phyloP scores from a whole-genome alignment of 75 land plant species.

The Selaginella tamariscina region DNA sequence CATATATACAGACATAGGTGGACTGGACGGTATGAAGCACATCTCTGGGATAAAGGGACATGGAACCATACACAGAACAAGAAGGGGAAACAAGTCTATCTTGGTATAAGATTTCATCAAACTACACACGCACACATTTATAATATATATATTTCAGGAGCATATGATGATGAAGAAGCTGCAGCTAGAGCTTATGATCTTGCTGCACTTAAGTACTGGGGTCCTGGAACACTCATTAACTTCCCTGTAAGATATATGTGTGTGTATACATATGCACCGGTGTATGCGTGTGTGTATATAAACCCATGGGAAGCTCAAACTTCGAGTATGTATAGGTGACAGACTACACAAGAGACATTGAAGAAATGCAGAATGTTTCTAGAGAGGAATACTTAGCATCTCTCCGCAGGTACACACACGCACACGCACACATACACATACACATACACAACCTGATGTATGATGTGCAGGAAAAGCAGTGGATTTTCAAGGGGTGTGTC shows the following conservation, averaged over 20 bases:
- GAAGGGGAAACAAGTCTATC: conserved; percentile 84
- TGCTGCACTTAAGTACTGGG: conserved; percentile 96
- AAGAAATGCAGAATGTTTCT: conserved; percentile 90
- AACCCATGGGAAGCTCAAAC: not conserved
- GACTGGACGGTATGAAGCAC: conserved; percentile 98
- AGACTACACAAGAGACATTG: conserved; percentile 86
- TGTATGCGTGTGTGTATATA: not conserved
- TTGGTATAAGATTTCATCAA: not conserved
- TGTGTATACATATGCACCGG: not conserved
- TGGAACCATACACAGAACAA: conserved; percentile 98
- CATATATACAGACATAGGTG: conserved; percentile 72
- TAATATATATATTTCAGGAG: conserved; percentile 48
- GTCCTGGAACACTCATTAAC: conserved; percentile 89
- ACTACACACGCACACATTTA: not conserved
- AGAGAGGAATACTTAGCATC: conserved; percentile 93
- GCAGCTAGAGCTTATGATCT: conserved; percentile 98
- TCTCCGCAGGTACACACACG: conserved; percentile 64
- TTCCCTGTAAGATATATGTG: conserved; percentile 62
- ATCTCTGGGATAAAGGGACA: conserved; percentile 95
- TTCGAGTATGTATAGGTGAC: conserved; percentile 37
- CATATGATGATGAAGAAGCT: conserved; percentile 99
- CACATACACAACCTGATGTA: too few species aligned
- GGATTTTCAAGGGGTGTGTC: conserved; percentile 74
- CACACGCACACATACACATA: too few species aligned
- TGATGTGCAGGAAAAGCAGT: conserved; percentile 79